These are phyloP conservation scores for Peronospora belbahrii DNA, from an alignment of 352 stramenopile genomes.

Conservation along the genomic window DNA sequence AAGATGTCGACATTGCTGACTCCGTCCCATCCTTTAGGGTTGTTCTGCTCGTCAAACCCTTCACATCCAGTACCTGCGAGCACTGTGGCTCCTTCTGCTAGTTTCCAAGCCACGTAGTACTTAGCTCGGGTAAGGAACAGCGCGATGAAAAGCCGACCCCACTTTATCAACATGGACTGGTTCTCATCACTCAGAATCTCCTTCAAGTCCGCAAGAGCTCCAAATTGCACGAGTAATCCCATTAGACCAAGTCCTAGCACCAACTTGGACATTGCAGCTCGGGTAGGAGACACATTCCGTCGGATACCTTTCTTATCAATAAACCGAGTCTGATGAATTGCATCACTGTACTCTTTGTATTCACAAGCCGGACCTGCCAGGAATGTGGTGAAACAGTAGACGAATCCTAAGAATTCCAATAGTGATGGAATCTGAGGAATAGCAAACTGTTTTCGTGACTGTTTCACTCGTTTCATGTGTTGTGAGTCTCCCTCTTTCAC, in stretches of 20 bases:
- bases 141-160: conserved; percentile 71
- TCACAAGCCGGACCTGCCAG: conserved; percentile 93
- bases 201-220: conserved; percentile 23
- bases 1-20: conserved; percentile 95
- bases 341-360: conserved; percentile 89
- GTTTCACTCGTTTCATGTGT: conserved; percentile 26
- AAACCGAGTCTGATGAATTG: conserved; percentile 45
- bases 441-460: conserved; percentile 34
- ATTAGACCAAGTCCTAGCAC: conserved; percentile 45
- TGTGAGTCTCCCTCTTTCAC: conserved; percentile 17
- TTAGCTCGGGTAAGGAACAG: conserved; percentile 89
- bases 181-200: conserved; percentile 21
- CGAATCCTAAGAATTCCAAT: conserved; percentile 94
- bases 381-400: conserved; percentile 95
- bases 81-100: conserved; percentile 72
- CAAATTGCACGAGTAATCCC: conserved; percentile 33
- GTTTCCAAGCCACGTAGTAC: conserved; percentile 96
- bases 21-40: conserved; percentile 86
- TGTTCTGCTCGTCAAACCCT: conserved; percentile 85
- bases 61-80: conserved; percentile 88
- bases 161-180: conserved; percentile 58
- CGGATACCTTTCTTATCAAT: conserved; percentile 28
- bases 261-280: conserved; percentile 47
- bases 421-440: conserved; percentile 81
- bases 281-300: conserved; percentile 23